phyloP scores from a whole-genome alignment of 2,329 filamentous ascomycete genomes.

The Fusarium kyushuense region DNA sequence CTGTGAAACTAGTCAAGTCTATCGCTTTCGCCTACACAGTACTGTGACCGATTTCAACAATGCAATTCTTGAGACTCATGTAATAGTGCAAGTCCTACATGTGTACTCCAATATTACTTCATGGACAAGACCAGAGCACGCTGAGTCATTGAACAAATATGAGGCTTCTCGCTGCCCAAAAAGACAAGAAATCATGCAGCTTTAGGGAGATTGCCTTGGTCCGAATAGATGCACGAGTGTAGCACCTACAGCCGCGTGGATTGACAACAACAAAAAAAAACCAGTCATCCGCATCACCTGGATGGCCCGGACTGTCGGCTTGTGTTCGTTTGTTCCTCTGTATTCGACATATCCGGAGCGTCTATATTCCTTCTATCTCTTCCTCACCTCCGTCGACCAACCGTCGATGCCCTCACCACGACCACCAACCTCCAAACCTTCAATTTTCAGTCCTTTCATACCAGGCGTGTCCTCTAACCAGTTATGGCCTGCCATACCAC shows the following conservation, averaged over 20 bases:
- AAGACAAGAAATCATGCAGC: slow-evolving; percentile 24
- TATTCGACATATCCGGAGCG: slow-evolving; percentile 38
- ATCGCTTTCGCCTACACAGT: slow-evolving; percentile 20
- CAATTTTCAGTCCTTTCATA: slow-evolving; percentile 84
- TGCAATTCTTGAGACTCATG: slow-evolving; percentile 2
- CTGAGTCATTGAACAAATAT: slow-evolving; percentile 13
- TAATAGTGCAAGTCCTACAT: neutral
- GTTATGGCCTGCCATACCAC: slow-evolving; percentile 88
- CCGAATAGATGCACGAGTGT: slow-evolving; percentile 25
- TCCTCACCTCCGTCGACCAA: slow-evolving; percentile 91
- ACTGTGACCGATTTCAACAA: slow-evolving; percentile 1
- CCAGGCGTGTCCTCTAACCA: slow-evolving; percentile 89
- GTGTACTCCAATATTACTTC: slow-evolving; percentile 3
- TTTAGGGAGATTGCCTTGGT: slow-evolving; percentile 25
- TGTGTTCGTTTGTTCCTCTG: slow-evolving; percentile 40
- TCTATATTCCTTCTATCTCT: slow-evolving; percentile 65
- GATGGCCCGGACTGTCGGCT: slow-evolving; percentile 29
- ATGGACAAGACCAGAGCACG: slow-evolving; percentile 9
- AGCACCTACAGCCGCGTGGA: slow-evolving; percentile 22
- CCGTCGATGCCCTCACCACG: slow-evolving; percentile 93
- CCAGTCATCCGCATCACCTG: slow-evolving; percentile 24
- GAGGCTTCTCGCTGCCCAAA: slow-evolving; percentile 24
- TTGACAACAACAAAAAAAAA: slow-evolving; percentile 35
- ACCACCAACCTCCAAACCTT: slow-evolving; percentile 80
- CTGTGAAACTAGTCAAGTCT: slow-evolving; percentile 11